These are phyloP conservation scores for Cenococcum geophilum DNA, from an alignment of 495 filamentous ascomycete genomes.

Conservation along the genomic window DNA sequence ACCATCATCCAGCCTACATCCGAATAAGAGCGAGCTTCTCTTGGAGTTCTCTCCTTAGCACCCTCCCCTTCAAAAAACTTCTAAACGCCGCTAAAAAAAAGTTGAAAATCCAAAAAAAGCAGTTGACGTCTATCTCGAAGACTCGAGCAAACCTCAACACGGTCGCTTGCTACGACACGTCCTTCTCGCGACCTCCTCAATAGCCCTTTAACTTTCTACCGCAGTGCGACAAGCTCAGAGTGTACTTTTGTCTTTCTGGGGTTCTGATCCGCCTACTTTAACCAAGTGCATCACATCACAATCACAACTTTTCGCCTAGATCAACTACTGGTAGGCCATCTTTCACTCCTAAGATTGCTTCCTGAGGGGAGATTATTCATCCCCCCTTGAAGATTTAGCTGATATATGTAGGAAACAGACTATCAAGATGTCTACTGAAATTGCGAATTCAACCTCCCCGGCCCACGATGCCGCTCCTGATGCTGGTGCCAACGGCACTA, in stretches of 20 bases:
- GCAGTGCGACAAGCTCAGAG: background rate
- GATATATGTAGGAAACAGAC: background rate
- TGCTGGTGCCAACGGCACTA: slow-evolving; percentile 55
- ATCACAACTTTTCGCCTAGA: slow-evolving; percentile 1
- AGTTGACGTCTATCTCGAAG: background rate
- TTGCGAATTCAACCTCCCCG: slow-evolving; percentile 56
- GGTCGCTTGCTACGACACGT: slow-evolving; percentile 2
- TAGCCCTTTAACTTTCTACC: background rate
- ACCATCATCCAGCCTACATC: slow-evolving; percentile 5
- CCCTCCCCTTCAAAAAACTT: slow-evolving; percentile 13
- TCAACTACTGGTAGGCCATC: background rate
- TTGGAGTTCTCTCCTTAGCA: slow-evolving; percentile 8
- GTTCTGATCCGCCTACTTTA: background rate
- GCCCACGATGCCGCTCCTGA: slow-evolving; percentile 57
- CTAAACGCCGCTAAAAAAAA: slow-evolving; percentile 9
- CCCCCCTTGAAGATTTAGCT: background rate
- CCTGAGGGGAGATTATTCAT: background rate
- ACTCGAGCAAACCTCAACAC: slow-evolving; percentile 2
- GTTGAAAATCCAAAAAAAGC: slow-evolving; percentile 13
- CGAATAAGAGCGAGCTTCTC: slow-evolving; percentile 12
- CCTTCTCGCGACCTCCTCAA: background rate
- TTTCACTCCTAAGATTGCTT: background rate
- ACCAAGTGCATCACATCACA: background rate
- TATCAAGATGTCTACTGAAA: slow-evolving; percentile 56
- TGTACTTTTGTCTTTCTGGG: slow-evolving; percentile 3